Base-by-base conservation (phyloP, 139 green algal genomes). In the Micractinium conductrix region DNA sequence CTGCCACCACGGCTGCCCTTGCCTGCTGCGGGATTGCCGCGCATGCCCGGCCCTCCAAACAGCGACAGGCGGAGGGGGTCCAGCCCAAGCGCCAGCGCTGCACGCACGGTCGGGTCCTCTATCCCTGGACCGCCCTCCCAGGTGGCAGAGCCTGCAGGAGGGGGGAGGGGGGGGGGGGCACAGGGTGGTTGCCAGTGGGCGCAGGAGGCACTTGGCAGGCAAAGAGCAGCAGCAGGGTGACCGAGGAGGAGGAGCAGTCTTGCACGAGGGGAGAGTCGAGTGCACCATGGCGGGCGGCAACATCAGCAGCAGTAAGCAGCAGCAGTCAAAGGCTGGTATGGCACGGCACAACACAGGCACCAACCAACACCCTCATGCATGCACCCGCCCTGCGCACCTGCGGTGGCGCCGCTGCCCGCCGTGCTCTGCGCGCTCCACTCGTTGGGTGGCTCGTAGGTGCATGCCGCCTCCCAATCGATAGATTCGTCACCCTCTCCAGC, bases 1-100 rank as follows among this genome's bases (percentile, higher is more conserved):
- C n/a, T n/a, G n/a, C n/a, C n/a, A n/a, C n/a, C n/a, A 63, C 2
- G 28, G 2, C 72, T 53, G 9, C 35, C 8, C 74, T 43, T 33
- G 50, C 75, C 53, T 81, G 38, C 75, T 70, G 37, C 38, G 5
- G 78, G 62, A n/a, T 45, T 63, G 63, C 43, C 43, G 8, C 35
- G 55, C 16, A 28, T 44, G n/a, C 44, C 62, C 0, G n/a, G 62
- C 0, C 63, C 63, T 22, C 67, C 67, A 37, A 70, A 37, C 24
- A 78, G 10, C 19, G n/a, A 45, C 26, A 84, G 79, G 35, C n/a
- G 33, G 30, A 78, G 79, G 0, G 79, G 79, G 33, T 84, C 79
- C 21, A 84, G 48, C 14, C 79, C 79, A 12, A 84, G 65, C 9
- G 38, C 53, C 21, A 84, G 44, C 1, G 79, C 79, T 7, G 35